Evolutionary conservation across 139 green algal species (phyloP), one percentile per base, ranked within the genome.

Genomic region (Nannochloris sp.): DNA sequence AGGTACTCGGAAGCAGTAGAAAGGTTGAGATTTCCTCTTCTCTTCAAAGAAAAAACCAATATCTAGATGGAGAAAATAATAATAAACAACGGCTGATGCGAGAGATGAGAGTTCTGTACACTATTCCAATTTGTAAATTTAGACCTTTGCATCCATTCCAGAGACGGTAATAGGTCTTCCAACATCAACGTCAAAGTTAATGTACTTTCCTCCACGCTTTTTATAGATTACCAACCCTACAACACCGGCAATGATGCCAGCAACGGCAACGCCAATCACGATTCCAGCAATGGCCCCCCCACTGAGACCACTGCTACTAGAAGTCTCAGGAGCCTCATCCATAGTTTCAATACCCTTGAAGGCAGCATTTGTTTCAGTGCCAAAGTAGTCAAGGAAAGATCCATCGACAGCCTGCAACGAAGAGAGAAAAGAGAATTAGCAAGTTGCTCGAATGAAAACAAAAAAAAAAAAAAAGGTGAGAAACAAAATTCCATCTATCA

Each of bases 381-480:
- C 64, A n/a, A 57, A 60, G 53, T 54, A 71, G 7, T 54, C 23
- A 7, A 66, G 12, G 33, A 67, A 71, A 6, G 64, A 42, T 24
- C 13, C 45, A 32, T 68, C 38, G 15, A 57, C 45, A 5, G 36
- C 3, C 39, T 57, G 61, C 31, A 24, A 12, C 0, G 3, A 31
- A 35, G 32, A 19, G 7, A 31, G 32, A 35, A 29, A 0, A 0
- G 32, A 13, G 6, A 5, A n/a, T 51, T 51, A 27, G 42, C 42
- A 51, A 19, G 19, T 51, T 27, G 42, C 42, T 51, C 19, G n/a
- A 14, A 38, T 42, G 3, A 67, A 67, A 4, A 57, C 30, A n/a
- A 67, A 67, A 32, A 42, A 36, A n/a, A n/a, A 3, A 46, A 39
- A 5, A 39, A 39, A 1, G 54, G 9, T 2, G 34, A 31, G 2